Evolutionary conservation across 108 stramenopile species (phyloP).

Genomic region (Heterococcus sp.): DNA sequence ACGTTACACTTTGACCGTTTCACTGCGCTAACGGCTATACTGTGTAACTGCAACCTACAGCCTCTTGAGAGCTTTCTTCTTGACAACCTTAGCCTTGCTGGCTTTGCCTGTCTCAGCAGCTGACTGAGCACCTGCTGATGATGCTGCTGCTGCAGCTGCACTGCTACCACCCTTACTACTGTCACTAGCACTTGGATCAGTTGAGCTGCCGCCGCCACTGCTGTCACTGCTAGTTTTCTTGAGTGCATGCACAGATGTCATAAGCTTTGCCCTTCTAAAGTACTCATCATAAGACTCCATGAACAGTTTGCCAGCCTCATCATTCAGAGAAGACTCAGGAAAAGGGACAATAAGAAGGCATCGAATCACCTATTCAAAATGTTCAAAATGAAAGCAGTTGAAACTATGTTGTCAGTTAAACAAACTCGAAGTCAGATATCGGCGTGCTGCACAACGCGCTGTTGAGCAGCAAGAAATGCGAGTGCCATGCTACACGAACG

Average conservation of each 20-base stretch:
- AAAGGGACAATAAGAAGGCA: conserved; percentile 97
- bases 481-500: no score
- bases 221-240: neutral
- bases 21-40: no score
- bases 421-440: no score
- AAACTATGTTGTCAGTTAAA: no score
- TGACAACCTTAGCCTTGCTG: conserved; percentile 27
- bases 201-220: neutral
- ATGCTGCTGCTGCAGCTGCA: conserved; percentile 1
- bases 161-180: neutral
- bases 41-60: no score
- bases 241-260: conserved; percentile 81
- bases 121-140: neutral
- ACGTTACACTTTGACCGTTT: no score
- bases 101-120: neutral
- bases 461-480: no score
- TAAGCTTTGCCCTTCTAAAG: conserved; percentile 77
- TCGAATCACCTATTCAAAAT: conserved; percentile 92
- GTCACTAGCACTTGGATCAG: neutral
- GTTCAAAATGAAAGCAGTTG: no score
- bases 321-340: conserved; percentile 94
- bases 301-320: conserved; percentile 97
- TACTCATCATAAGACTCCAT: conserved; percentile 98
- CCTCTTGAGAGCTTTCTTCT: conserved; percentile 34
- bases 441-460: no score